Conservation (phyloP, 2,329 filamentous ascomycete genomes). For the Diaporthe capsici region DNA sequence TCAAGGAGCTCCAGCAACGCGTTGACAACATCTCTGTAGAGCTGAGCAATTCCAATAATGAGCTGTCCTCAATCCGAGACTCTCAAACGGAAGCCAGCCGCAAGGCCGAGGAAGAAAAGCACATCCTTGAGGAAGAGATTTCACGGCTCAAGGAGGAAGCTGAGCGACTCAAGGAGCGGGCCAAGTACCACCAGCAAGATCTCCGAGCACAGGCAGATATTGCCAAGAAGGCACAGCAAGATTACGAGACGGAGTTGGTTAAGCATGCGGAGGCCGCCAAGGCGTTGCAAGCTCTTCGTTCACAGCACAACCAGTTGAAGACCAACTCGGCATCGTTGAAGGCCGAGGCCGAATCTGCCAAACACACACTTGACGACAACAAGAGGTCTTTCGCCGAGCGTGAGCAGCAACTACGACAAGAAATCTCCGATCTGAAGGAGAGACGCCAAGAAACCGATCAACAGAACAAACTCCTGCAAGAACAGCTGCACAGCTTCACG, state of each 20-base stretch:
- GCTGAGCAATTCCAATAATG: constrained; percentile 83
- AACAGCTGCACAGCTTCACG: constrained; percentile 88
- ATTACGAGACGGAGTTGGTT: constrained; percentile 93
- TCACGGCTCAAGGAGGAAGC: constrained; percentile 86
- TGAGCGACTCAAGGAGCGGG: constrained; percentile 82
- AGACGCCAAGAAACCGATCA: constrained; percentile 87
- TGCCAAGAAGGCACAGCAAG: constrained; percentile 91
- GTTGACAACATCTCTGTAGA: constrained; percentile 88
- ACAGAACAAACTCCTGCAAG: constrained; percentile 91
- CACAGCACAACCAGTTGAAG: constrained; percentile 86
- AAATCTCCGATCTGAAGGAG: constrained; percentile 82
- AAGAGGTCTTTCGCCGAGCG: constrained; percentile 91
- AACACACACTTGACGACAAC: constrained; percentile 81
- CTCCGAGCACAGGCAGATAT: constrained; percentile 95
- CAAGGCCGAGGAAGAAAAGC: constrained; percentile 86
- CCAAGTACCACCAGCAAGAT: constrained; percentile 90
- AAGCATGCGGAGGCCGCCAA: constrained; percentile 97
- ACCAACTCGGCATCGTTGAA: constrained; percentile 81
- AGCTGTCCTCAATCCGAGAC: constrained; percentile 84
- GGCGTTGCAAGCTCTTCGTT: constrained; percentile 81
- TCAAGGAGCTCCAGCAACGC: constrained; percentile 86
- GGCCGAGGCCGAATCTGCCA: constrained; percentile 88
- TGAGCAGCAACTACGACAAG: constrained; percentile 84
- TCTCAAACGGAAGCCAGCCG: constrained; percentile 81
- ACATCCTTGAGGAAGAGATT: constrained; percentile 83